Percentiles rank a stretch among this genome's conserved stretches.
Conservation (phyloP, 2,329 filamentous ascomycete species). For the Purpureocillium lavendulum region DNA sequence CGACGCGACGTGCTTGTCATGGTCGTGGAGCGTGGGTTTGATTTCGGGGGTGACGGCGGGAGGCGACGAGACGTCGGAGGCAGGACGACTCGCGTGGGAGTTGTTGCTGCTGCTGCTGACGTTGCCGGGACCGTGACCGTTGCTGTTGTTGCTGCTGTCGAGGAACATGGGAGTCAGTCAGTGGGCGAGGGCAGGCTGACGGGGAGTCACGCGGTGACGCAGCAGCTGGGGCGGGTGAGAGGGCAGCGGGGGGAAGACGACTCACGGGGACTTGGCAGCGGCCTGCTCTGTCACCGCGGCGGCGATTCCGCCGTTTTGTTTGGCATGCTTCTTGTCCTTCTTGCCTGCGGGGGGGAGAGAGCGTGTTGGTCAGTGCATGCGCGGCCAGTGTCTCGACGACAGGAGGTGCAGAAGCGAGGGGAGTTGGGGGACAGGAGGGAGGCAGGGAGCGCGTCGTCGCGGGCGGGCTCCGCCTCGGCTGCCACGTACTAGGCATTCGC, state of each 20-base stretch:
- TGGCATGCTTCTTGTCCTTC: constrained; percentile 48
- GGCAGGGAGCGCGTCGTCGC: constrained; percentile 8
- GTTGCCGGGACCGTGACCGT: constrained; percentile 12
- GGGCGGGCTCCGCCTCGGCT: constrained; percentile 1
- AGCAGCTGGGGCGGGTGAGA: not conserved
- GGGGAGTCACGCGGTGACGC: constrained; percentile 18
- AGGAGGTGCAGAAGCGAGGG: constrained; percentile 10
- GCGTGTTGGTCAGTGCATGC: no score
- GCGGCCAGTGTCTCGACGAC: no score
- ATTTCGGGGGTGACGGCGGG: constrained; percentile 37
- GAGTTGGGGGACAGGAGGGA: constrained; percentile 14
- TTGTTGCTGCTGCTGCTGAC: constrained; percentile 22
- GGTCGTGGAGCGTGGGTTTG: constrained; percentile 30
- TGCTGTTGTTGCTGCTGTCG: constrained; percentile 6
- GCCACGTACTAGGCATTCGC: constrained; percentile 5
- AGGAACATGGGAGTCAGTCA: constrained; percentile 13
- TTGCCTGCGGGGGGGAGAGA: constrained; percentile 21
- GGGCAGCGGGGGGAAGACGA: constrained; percentile 10
- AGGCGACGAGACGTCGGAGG: constrained; percentile 35
- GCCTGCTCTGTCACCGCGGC: constrained; percentile 45
- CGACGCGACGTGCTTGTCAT: constrained; percentile 34
- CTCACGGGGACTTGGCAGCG: constrained; percentile 43
- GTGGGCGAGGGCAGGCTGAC: constrained; percentile 4
- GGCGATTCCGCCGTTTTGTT: constrained; percentile 42
- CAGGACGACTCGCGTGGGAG: constrained; percentile 24